These are phyloP conservation scores for Kluyveromyces marxianus DNA, from an alignment of 1,139 yeast genomes.

Conservation along the genomic window DNA sequence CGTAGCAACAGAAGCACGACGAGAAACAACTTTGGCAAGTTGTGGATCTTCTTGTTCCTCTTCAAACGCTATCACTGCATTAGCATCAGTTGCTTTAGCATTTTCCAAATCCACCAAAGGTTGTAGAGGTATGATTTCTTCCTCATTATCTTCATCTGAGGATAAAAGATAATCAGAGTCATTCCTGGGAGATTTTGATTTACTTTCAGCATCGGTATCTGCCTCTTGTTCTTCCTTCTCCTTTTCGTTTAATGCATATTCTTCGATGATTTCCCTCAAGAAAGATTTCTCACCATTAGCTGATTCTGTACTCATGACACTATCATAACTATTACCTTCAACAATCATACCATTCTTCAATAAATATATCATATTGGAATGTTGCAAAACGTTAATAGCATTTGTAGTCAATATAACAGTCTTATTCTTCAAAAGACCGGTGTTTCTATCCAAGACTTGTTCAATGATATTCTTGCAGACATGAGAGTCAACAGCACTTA, in stretches of 20 bases:
- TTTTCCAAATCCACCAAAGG: background rate
- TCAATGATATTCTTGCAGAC: slow-evolving; percentile 63
- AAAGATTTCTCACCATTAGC: slow-evolving; percentile 32
- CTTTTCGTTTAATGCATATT: slow-evolving; percentile 40
- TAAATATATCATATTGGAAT: slow-evolving; percentile 56
- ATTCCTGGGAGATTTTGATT: too few species aligned
- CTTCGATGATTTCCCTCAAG: slow-evolving; percentile 40
- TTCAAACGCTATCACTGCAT: slow-evolving; percentile 1
- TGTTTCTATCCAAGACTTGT: slow-evolving; percentile 47
- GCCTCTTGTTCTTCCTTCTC: background rate
- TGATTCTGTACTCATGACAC: slow-evolving; percentile 37
- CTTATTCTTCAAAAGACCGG: slow-evolving; percentile 61
- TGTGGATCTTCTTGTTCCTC: background rate
- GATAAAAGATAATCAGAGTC: background rate
- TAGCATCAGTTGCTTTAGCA: background rate
- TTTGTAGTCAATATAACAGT: slow-evolving; percentile 77
- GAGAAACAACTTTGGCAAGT: slow-evolving; percentile 25
- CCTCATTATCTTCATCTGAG: slow-evolving; percentile 1
- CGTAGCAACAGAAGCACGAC: slow-evolving; percentile 59
- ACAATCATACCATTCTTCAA: slow-evolving; percentile 52
- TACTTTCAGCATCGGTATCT: background rate
- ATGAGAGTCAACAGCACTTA: slow-evolving; percentile 83
- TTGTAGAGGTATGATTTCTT: background rate
- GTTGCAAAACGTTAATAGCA: slow-evolving; percentile 61
- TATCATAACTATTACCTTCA: slow-evolving; percentile 52